Percentiles rank a stretch among this genome's conserved stretches.
phyloP scores from a whole-genome alignment of 2,329 filamentous ascomycete genomes.

The Erysiphe pulchra region DNA sequence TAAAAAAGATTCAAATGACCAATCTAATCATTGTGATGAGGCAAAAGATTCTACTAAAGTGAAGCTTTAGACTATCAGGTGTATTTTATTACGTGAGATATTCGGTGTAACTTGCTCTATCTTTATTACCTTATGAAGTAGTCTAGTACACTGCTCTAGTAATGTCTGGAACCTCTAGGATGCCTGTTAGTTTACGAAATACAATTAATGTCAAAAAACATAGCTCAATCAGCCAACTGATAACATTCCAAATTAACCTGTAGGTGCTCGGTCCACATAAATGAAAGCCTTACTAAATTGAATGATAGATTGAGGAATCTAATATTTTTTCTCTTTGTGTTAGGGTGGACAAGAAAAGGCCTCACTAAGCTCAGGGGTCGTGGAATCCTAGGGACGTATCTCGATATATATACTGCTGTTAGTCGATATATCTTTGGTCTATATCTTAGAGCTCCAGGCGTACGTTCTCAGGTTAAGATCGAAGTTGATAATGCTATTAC shows the following conservation, averaged over 20 bases:
- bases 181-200: slow-evolving; percentile 45
- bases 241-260: slow-evolving; percentile 42
- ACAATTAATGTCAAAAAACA: slow-evolving; percentile 35
- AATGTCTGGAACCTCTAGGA: slow-evolving; percentile 42
- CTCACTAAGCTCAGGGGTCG: slow-evolving; percentile 75
- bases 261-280: slow-evolving; percentile 18
- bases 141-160: slow-evolving; percentile 5
- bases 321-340: slow-evolving; percentile 66
- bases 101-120: too few species aligned
- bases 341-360: slow-evolving; percentile 56
- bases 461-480: slow-evolving; percentile 61
- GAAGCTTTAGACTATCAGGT: too few species aligned
- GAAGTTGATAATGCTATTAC: slow-evolving; percentile 58
- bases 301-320: slow-evolving; percentile 49
- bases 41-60: too few species aligned
- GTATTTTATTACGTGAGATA: too few species aligned
- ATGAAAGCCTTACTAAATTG: slow-evolving; percentile 1
- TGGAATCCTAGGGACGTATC: slow-evolving; percentile 54
- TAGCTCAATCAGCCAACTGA: slow-evolving; percentile 27
- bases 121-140: too few species aligned
- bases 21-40: too few species aligned
- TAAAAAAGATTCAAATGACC: too few species aligned
- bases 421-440: slow-evolving; percentile 57
- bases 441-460: slow-evolving; percentile 67
- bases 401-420: slow-evolving; percentile 45